Base-by-base conservation (phyloP, 768 basidiomycete genomes). In the Tremella mesenterica region DNA sequence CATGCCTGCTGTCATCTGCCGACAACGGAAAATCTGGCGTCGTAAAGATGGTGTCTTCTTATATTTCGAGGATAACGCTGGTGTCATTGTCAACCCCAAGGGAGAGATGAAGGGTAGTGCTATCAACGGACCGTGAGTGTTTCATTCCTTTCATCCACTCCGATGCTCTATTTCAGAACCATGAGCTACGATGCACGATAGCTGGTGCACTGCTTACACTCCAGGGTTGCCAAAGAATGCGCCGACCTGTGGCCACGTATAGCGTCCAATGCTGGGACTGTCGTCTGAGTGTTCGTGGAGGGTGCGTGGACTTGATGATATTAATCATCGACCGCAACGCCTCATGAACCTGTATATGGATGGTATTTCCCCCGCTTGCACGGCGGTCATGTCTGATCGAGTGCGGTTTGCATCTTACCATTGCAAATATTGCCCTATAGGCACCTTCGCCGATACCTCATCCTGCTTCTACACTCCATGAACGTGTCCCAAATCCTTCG, bases 201-300 rank as follows among this genome's bases (percentile, higher is more conserved):
- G 16, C 36, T 23, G 20, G 28, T 30, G 16, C 18, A 14, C 21
- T 23, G 28, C 26, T 14, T 3, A 3, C 46, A 12, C 21, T 27
- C 12, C 39, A 69, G 68, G 50, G 74, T 99, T 58, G 95, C 93
- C 78, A 99, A 97, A 83, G 93, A 96, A 88, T 97, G 95, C 73
- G 91, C 90, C 70, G 93, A 96, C 79, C 80, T 93, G 53, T 96
- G 93, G 95, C 93, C 89, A 54, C 90, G 91, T 87, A 96, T 96
- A 68, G 95, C 95, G 52, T 91, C 92, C 63, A 97, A 96, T 76
- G 91, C 92, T 56, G 91, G 92, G 71, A 96, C 93, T 56, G 93
- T 97, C 73, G 93, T 96, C 73, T 96, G 79, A 85, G 52, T 26
- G 29, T 20, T 46, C 44, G 5, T 9, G 44, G 21, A 26, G n/a